Base-by-base conservation (phyloP, 306 rosid genomes). In the Trifolium subterraneum region DNA sequence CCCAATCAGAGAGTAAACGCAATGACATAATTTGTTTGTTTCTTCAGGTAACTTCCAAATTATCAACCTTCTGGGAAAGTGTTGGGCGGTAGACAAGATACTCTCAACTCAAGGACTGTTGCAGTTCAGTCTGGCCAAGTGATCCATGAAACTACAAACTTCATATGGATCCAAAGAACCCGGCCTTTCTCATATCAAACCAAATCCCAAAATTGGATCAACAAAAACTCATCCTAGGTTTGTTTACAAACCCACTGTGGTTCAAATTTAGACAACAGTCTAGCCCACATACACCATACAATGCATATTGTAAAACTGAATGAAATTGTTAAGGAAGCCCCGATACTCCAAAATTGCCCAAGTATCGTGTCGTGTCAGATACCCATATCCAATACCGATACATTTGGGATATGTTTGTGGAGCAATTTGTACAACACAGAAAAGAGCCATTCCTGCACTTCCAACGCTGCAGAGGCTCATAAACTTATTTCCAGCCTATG, bases 381-480 rank as follows among this genome's bases (percentile, higher is more conserved):
- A n/a, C n/a, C n/a, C n/a, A n/a, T n/a, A n/a, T n/a, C n/a, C n/a
- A n/a, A n/a, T n/a, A n/a, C n/a, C n/a, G n/a, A n/a, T n/a, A n/a
- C n/a, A n/a, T n/a, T n/a, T n/a, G n/a, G n/a, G n/a, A n/a, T n/a
- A n/a, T 86, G 91, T 89, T 27, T 84, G 91, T 76, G 93, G 89
- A 71, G 91, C 93, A 73, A 81, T 89, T 0, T 79, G 85, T 22
- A 89, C 90, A 64, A 85, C 82, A 69, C 75, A 81, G 71, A 89
- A 89, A 73, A 90, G 91, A 76, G 91, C 93, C 44, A 86, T 87
- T 76, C 93, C 93, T 41, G 91, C 93, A 68, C 89, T 89, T 77
- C 93, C 93, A 83, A 79, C 88, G 6, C 63, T 0, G 16, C 45
- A 51, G 82, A 83, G 3, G 89, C 81, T 47, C 68, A 23, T 9